Evolutionary conservation across 805 yeast genomes (phyloP), one percentile per base, ranked within the genome.

Genomic region (Debaryomyces hansenii): DNA sequence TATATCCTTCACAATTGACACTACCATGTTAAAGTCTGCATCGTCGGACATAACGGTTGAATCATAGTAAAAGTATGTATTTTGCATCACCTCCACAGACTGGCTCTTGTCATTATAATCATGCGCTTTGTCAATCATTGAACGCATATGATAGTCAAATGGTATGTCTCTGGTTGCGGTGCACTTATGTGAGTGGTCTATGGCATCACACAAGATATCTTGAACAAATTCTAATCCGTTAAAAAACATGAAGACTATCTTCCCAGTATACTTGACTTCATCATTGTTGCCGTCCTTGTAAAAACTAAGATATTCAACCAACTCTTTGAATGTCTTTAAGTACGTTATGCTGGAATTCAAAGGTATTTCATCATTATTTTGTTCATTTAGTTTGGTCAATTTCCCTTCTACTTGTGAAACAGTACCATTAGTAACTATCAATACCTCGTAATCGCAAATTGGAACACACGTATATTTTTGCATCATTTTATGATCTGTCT

Each of bases 161-260:
- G 46, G 46, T 15, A 38, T 29, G n/a, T 44, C 39, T 32, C 34
- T 31, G 10, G 34, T 9, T 5, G 33, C 33, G 11, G 27, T 40
- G 21, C 38, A 40, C 16, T 24, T 27, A 11, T 48, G 52, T 40
- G 55, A 58, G 45, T 65, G 62, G 38, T 67, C 72, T 18, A 69
- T 62, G 37, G 62, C 46, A 44, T 63, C 63, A 35, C 63, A 51
- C 28, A 69, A 55, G 20, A 67, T 53, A 15, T 59, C 54, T 46
- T 68, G 73, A 16, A 69, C 57, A 44, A 54, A 67, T 15, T 54
- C 56, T 42, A 69, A 50, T 1, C 72, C 72, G 36, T 68, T 54
- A 51, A 69, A 69, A 35, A 67, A 69, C 73, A 69, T 68, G 40
- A 69, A 67, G 24, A 69, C 44, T 7, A 67, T 62, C 46, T 63